Evolutionary conservation across 768 basidiomycete genomes (phyloP).

Genomic region (Lactifluus volemus): DNA sequence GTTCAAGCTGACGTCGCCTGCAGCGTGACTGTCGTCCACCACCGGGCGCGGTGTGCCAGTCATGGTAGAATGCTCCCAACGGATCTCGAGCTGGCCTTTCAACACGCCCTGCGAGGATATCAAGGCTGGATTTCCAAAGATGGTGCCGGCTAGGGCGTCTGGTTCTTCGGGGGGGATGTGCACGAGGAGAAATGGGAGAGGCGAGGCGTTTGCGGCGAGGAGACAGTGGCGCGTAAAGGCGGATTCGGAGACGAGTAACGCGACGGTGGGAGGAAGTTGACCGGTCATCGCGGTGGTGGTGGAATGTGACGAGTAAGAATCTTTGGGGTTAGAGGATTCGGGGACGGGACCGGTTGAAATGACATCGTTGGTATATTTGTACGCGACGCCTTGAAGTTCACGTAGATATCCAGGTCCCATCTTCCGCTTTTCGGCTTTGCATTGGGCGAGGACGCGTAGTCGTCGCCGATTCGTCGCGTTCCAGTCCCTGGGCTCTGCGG

Average conservation of each 20-base stretch:
- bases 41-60: not conserved
- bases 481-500: not conserved
- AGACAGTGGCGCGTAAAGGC: constrained; percentile 66
- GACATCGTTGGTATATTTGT: constrained; percentile 31
- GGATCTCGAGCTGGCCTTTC: constrained; percentile 49
- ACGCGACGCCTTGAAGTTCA: constrained; percentile 85
- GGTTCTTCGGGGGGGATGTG: constrained; percentile 48
- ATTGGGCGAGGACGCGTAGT: constrained; percentile 75
- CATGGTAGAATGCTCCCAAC: constrained; percentile 45
- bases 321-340: not conserved
- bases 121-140: constrained; percentile 66
- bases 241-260: constrained; percentile 73
- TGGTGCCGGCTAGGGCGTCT: constrained; percentile 33
- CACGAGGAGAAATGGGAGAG: constrained; percentile 70
- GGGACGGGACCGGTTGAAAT: not conserved
- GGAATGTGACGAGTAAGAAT: not conserved
- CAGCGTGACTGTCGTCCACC: not conserved
- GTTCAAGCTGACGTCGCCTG: not conserved
- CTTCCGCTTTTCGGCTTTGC: constrained; percentile 85
- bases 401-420: constrained; percentile 72
- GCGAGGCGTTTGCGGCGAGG: constrained; percentile 62
- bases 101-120: constrained; percentile 46
- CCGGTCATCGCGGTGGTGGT: constrained; percentile 2
- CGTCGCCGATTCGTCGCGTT: constrained; percentile 33
- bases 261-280: constrained; percentile 40